Conservation (phyloP, 352 stramenopile species). For the Thraustotheca clavata region DNA sequence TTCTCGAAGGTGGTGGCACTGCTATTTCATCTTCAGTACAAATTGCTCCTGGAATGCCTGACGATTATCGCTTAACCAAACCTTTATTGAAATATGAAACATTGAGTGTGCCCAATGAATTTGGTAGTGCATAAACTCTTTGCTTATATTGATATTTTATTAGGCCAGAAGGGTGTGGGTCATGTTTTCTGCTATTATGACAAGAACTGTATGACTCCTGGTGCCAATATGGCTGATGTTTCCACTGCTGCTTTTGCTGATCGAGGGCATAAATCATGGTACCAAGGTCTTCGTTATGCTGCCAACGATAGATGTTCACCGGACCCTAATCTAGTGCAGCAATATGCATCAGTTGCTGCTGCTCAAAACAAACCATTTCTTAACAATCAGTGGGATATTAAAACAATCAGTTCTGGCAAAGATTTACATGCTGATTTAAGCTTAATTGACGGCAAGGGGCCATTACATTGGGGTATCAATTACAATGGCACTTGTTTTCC, state of each 20-base stretch:
- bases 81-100: background rate
- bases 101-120: too few relatives aligned
- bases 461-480: conserved; percentile 42
- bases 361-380: background rate
- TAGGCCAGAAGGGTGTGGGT: background rate
- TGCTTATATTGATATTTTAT: background rate
- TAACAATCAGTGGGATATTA: background rate
- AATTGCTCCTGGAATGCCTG: conserved; percentile 50
- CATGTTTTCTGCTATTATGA: conserved; percentile 32
- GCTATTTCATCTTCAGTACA: conserved; percentile 70
- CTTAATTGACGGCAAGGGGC: conserved; percentile 21
- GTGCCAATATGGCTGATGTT: conserved; percentile 48
- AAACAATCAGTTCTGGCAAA: background rate
- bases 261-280: conserved; percentile 40
- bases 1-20: conserved; percentile 82
- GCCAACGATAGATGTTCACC: conserved; percentile 44
- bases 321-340: conserved; percentile 29
- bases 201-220: conserved; percentile 33
- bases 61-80: conserved; percentile 33
- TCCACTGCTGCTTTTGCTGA: conserved; percentile 34
- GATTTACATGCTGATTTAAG: background rate
- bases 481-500: conserved; percentile 38
- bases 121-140: too few relatives aligned
- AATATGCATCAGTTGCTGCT: conserved; percentile 15
- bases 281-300: conserved; percentile 44